Evolutionary conservation across 140 eudicot genomes (phyloP).

Genomic region (Bidens hawaiensis): DNA sequence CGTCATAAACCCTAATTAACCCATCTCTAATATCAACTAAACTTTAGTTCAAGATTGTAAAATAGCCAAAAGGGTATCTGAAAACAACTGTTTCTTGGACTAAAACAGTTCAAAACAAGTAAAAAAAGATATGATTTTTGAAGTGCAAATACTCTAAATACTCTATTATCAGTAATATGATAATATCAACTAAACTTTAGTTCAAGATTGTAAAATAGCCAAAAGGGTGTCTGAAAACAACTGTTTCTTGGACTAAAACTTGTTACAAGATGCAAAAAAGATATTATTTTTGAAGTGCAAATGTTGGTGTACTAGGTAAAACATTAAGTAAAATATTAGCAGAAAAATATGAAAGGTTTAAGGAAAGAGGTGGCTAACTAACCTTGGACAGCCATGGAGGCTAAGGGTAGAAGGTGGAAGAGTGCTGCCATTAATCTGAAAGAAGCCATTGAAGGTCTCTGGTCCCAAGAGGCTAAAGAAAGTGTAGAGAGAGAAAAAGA

Average conservation of each 20-base stretch:
- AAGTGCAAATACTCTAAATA: too few species aligned
- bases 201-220: neutral
- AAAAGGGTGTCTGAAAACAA: constrained; percentile 13
- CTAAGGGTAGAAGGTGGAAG: constrained; percentile 17
- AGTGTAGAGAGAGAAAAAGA: constrained; percentile 17
- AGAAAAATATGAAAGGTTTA: constrained; percentile 3
- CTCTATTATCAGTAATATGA: too few species aligned
- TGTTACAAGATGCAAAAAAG: constrained; percentile 2
- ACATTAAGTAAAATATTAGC: neutral
- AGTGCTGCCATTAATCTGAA: constrained; percentile 19
- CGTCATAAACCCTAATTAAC: constrained; percentile 4
- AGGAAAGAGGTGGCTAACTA: neutral
- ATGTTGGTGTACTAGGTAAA: too few species aligned
- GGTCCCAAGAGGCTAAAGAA: constrained; percentile 16
- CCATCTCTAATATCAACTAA: neutral
- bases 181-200: neutral
- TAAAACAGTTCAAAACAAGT: neutral
- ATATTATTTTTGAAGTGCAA: neutral
- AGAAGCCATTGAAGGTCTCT: constrained; percentile 25
- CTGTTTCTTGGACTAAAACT: neutral
- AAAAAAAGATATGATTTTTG: constrained; percentile 1
- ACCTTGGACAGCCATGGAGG: constrained; percentile 32
- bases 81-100: constrained; percentile 1
- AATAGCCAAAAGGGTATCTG: constrained; percentile 7
- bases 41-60: neutral